Evolutionary conservation across 805 yeast species (phyloP), one percentile per base, ranked within the genome.

Genomic region (Zygosaccharomyces siamensis): DNA sequence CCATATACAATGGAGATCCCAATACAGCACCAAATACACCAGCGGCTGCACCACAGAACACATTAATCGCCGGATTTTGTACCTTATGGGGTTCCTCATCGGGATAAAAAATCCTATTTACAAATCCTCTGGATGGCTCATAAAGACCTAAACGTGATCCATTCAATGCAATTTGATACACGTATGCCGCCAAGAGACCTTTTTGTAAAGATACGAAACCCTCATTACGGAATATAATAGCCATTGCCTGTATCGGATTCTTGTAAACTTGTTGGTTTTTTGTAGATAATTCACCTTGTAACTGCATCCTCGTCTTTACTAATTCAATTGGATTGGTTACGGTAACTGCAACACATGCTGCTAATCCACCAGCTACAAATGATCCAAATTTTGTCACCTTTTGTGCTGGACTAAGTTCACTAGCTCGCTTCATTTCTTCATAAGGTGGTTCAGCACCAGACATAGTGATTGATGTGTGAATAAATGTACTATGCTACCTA

Each of bases 271-370:
- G 76, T 36, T 76, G 71, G 4, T 71, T 74, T 28, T 74, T 66
- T 7, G 76, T 70, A 11, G 83, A 74, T 45, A 92, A 74, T 69
- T 93, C 98, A 51, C 99, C 99, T 68, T 93, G 97, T 41, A 93
- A 73, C 68, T 93, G 99, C 95, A 92, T 86, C 71, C 98, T 75
- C 7, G 96, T 93, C 71, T 93, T 93, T 58, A 92, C 89, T 53
- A 93, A 74, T 68, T 93, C 99, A 54, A 93, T 84, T 5, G 99
- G 99, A 65, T 93, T 93, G 3, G 98, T 90, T 64, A 92, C 83
- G 0, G 97, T 92, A 39, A 93, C 99, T 0, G 99, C 98, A 47
- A 95, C 93, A 72, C 98, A 90, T 2, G 98, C 97, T 2, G 99
- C 99, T 12, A 86, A 50, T 7, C 93, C 96, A 48, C 97, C 97